These are phyloP conservation scores for Salix exigua DNA, from an alignment of 345 rosid species.

Conservation along the genomic window DNA sequence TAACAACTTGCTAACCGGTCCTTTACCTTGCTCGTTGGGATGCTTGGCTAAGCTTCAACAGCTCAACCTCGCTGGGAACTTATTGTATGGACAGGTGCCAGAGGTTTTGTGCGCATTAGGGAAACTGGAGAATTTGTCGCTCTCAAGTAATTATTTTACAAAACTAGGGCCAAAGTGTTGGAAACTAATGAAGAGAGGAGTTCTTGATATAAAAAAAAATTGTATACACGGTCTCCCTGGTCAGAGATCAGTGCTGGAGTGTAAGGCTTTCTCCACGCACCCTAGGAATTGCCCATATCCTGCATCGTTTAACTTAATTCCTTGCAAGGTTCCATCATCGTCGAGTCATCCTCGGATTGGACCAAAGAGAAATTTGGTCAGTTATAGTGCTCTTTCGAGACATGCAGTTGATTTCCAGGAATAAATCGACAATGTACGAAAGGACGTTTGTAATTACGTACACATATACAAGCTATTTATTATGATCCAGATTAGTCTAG, in stretches of 20 bases:
- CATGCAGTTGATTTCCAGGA: background rate
- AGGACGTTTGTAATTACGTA: background rate
- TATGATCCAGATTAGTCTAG: too few relatives aligned
- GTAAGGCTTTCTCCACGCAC: conserved; percentile 21
- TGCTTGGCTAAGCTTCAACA: conserved; percentile 35
- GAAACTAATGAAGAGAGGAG: conserved; percentile 23
- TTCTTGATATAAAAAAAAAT: conserved; percentile 36
- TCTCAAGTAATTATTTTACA: conserved; percentile 42
- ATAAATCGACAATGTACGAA: background rate
- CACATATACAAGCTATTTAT: background rate
- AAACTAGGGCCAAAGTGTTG: conserved; percentile 33
- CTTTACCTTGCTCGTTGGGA: conserved; percentile 41
- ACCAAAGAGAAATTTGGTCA: conserved; percentile 19
- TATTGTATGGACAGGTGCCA: conserved; percentile 38
- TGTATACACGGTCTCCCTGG: conserved; percentile 33
- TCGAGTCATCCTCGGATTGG: background rate
- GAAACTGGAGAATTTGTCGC: conserved; percentile 27
- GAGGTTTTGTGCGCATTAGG: conserved; percentile 31
- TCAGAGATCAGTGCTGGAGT: conserved; percentile 39
- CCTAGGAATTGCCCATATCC: conserved; percentile 18
- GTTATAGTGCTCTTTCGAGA: conserved; percentile 23
- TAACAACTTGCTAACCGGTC: conserved; percentile 38
- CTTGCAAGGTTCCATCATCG: conserved; percentile 23
- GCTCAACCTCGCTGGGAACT: conserved; percentile 39
- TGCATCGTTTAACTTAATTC: conserved; percentile 18